phyloP scores from a whole-genome alignment of 2,329 filamentous ascomycete genomes.

The Diaporthe capsici region DNA sequence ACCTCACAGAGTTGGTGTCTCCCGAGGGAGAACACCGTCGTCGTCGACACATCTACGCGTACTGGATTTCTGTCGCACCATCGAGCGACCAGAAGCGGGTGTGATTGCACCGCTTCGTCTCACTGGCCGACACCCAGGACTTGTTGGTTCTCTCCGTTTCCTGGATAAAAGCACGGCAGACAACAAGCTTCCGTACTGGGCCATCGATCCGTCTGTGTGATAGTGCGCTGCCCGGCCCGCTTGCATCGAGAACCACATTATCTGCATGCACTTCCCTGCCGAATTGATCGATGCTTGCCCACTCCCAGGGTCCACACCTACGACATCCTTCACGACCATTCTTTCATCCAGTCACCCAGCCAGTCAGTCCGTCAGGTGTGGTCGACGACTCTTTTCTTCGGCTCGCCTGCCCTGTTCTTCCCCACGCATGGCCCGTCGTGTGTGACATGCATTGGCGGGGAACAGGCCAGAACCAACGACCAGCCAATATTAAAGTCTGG shows the following conservation, averaged over 20 bases:
- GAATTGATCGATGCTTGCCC: constrained; percentile 35
- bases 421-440: constrained; percentile 39
- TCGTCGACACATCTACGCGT: neutral
- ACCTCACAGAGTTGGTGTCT: neutral
- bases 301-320: constrained; percentile 31
- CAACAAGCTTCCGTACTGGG: constrained; percentile 33
- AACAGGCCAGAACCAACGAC: constrained; percentile 52
- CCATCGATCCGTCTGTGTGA: constrained; percentile 31
- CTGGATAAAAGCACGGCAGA: constrained; percentile 15
- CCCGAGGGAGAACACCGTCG: neutral
- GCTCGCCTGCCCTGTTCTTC: constrained; percentile 22
- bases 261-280: constrained; percentile 40
- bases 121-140: neutral
- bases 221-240: constrained; percentile 37
- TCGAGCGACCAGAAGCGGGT: neutral
- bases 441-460: constrained; percentile 57
- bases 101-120: constrained; percentile 11
- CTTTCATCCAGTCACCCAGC: constrained; percentile 8
- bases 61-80: neutral
- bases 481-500: constrained; percentile 69
- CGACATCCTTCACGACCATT: constrained; percentile 20
- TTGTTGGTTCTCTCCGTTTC: constrained; percentile 25
- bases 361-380: neutral
- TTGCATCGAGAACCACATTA: constrained; percentile 33
- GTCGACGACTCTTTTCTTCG: constrained; percentile 2